Conservation (phyloP, 371 early-diverging fungal genomes). For the Mucor sp. region DNA sequence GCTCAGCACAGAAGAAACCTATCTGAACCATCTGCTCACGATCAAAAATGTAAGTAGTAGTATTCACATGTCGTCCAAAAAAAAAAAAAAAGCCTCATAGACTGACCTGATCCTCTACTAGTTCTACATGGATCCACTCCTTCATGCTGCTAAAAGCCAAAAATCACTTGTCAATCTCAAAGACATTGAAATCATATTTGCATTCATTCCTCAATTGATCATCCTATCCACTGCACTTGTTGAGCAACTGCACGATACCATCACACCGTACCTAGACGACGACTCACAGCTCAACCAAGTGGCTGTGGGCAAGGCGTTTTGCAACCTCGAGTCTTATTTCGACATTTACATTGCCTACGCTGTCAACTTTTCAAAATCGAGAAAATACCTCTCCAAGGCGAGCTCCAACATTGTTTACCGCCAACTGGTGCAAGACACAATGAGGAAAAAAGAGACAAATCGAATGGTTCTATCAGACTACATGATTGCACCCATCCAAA, state of each 20-base stretch:
- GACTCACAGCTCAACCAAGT: not conserved
- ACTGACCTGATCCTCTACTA: constrained; percentile 3
- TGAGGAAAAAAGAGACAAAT: constrained; percentile 33
- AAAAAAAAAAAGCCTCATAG: no score
- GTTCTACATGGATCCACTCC: constrained; percentile 44
- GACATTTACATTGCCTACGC: constrained; percentile 37
- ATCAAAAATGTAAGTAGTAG: constrained; percentile 27
- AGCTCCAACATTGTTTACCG: constrained; percentile 35
- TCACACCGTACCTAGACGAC: constrained; percentile 7
- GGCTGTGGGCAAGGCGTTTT: constrained; percentile 30
- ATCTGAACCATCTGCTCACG: constrained; percentile 32
- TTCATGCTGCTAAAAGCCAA: constrained; percentile 17
- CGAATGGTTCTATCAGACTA: constrained; percentile 48
- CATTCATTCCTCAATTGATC: constrained; percentile 35
- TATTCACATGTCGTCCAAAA: no score
- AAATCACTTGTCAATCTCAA: constrained; percentile 28
- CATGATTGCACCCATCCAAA: constrained; percentile 58
- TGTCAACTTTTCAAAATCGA: constrained; percentile 33
- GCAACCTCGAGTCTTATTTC: constrained; percentile 30
- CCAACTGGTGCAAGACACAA: constrained; percentile 31
- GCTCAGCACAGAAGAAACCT: constrained; percentile 41
- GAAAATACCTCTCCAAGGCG: constrained; percentile 24
- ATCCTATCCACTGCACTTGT: constrained; percentile 25
- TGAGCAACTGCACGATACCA: constrained; percentile 11
- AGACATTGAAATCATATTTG: constrained; percentile 37